phyloP scores from a whole-genome alignment of 805 yeast species.

The Wickerhamiella kurtzmanii region DNA sequence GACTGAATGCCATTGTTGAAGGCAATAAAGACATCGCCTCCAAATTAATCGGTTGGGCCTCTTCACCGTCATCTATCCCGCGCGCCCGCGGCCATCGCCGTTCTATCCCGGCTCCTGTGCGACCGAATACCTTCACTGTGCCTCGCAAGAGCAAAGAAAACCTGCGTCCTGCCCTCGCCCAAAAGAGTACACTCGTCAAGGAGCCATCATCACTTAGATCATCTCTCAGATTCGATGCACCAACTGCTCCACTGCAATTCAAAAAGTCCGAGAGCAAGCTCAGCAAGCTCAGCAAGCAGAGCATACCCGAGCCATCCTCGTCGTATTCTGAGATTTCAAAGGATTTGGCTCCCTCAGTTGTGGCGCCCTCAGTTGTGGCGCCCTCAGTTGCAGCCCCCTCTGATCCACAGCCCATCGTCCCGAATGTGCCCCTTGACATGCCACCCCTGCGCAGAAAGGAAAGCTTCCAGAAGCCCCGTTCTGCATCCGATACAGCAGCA shows the following conservation, averaged over 20 bases:
- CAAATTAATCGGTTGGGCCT: conserved; percentile 21
- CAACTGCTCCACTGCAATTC: neutral
- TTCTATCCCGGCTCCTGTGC: neutral
- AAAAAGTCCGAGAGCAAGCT: too few species aligned
- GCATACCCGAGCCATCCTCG: neutral
- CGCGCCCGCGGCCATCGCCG: conserved; percentile 1
- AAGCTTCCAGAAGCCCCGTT: conserved; percentile 1
- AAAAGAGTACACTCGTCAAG: neutral
- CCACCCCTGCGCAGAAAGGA: neutral
- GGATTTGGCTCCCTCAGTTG: neutral
- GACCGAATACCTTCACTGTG: neutral
- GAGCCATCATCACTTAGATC: neutral
- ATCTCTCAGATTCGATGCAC: neutral
- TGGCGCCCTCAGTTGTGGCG: too few species aligned
- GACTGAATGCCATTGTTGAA: conserved; percentile 22
- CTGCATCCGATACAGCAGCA: neutral
- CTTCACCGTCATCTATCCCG: conserved; percentile 11
- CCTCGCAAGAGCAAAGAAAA: neutral
- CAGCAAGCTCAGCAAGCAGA: neutral
- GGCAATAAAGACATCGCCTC: conserved; percentile 21
- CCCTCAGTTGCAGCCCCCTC: too few species aligned
- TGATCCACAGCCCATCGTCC: too few species aligned
- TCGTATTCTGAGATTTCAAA: neutral
- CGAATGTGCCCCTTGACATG: neutral
- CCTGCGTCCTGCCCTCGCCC: neutral